Base-by-base conservation (phyloP, 441 rosid genomes). In the Pelargonium citronellum region DNA sequence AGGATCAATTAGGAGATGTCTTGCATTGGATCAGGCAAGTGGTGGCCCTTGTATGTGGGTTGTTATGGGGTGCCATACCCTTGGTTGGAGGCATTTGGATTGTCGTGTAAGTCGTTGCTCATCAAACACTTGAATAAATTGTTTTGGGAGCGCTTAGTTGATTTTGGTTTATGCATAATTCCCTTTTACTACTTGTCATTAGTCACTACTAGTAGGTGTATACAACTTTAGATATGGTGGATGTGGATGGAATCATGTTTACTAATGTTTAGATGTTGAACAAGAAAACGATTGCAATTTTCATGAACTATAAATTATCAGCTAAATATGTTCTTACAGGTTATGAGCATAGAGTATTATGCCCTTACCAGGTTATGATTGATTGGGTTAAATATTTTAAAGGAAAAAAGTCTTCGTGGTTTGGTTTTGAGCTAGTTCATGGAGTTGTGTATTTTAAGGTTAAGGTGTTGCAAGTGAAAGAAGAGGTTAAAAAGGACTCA, bases 1-100 rank as follows among this genome's bases (percentile, higher is more conserved):
- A 95, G 99, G 99, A 95, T 85, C 97, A 90, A 86, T 69, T 95
- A 71, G 99, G 99, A 79, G 99, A 95, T 86, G 97, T 87, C 30
- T 81, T 94, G 87, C 98, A 94, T 78, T 94, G 98, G 98, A 88
- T 88, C 74, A 80, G 97, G 67, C 98, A 94, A 83, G 84, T 77
- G n/a, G 85, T 88, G 71, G 96, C 89, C 20, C 76, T 94, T 58
- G 24, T 86, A n/a, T 88, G 89, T 74, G 98, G 98, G 43, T 81
- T 94, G 79, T 73, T 94, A 69, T 94, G 91, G 86, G 98, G 98
- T 27, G 77, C 96, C n/a, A 66, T 94, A n/a, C 96, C 97, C 15
- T 65, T 88, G 64, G 90, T 87, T 70, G 97, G 98, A 19, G 96
- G 93, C 76, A 70, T 94, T 62, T 94, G 96, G 98, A 82, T 94